Conservation (phyloP, 2,329 filamentous ascomycete species). For the Xylariaceae sp. region DNA sequence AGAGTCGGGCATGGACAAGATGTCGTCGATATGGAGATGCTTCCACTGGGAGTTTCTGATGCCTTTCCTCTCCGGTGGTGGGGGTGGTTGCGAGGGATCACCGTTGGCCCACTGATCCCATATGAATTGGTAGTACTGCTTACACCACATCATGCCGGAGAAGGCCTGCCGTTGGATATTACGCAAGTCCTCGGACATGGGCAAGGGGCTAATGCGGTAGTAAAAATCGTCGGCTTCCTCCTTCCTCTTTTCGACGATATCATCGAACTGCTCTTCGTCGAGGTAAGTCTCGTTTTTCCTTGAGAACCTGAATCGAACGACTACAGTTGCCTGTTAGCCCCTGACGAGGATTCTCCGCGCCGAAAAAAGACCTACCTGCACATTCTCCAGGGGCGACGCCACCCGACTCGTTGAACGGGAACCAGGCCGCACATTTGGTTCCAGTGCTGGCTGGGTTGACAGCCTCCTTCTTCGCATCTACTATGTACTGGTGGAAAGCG, state of each 20-base stretch:
- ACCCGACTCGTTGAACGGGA: conserved; percentile 79
- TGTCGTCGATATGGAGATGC: conserved; percentile 90
- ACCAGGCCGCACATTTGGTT: conserved; percentile 90
- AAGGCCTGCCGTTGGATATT: conserved; percentile 95
- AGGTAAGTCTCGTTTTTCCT: conserved; percentile 68
- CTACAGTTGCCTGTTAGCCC: conserved; percentile 30
- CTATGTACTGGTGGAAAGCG: conserved; percentile 83
- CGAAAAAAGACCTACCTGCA: conserved; percentile 72
- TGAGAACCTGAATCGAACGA: conserved; percentile 86
- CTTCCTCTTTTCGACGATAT: conserved; percentile 76
- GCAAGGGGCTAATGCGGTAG: conserved; percentile 83
- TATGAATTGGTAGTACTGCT: conserved; percentile 93
- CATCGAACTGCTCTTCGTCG: conserved; percentile 88
- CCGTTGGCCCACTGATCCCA: conserved; percentile 98
- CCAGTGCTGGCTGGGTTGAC: conserved; percentile 74
- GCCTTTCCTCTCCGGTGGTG: conserved; percentile 69
- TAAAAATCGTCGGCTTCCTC: conserved; percentile 97
- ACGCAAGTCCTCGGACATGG: conserved; percentile 86
- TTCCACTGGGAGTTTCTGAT: conserved; percentile 88
- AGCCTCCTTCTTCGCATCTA: conserved; percentile 70
- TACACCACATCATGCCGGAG: conserved; percentile 97
- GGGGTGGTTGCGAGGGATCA: conserved; percentile 80
- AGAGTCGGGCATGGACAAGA: conserved; percentile 94
- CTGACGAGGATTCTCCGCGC: conserved; percentile 36
- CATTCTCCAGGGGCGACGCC: conserved; percentile 87